Evolutionary conservation across 2,329 filamentous ascomycete species (phyloP), one percentile per base, ranked within the genome.

Genomic region (Myotisia sp.): DNA sequence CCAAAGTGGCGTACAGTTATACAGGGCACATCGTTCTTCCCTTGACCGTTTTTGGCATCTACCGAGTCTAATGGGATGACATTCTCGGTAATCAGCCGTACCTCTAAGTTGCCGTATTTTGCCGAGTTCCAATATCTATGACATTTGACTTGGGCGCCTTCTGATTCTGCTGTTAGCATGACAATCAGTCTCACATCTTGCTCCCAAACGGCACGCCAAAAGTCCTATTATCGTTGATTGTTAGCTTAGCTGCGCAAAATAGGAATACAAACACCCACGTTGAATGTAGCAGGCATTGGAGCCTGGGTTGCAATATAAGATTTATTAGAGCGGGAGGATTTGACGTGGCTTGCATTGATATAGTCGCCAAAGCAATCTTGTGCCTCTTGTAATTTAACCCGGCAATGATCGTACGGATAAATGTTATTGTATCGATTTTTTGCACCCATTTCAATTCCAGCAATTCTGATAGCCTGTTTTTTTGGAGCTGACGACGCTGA

Each of bases 401-500:
- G 68, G 2, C 84, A 77, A 56, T 98, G 90, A 50, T 95, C 87
- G 52, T 92, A 98, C 0, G 90, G 90, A 59, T 92, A 77, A 37
- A 95, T 94, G 46, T 94, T 92, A 62, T 94, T 95, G 63, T 98
- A 98, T 6, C 90, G 74, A 48, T 98, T 98, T 63, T 95, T 95
- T 12, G 69, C 74, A 5, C 90, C 90, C 55, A 94, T 90, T 50
- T 98, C 90, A 19, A 98, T 80, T 5, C 90, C 90, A 0, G 82
- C 90, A 33, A 98, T 74, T 46, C 83, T 79, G 5, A 92, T 71
- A 5, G 22, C 3, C 29, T 45, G 52, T 14, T 58, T 57, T 23
- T 62, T 53, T 1, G 58, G 50, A 0, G 55, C 45, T 1, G 68
- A 50, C 0, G 50, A 39, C 3, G 50, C 39, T 14, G 62, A 58